Percentiles rank a stretch among this genome's conserved stretches.
phyloP scores from a whole-genome alignment of 257 asterid genomes.

The Haberlea rhodopensis region DNA sequence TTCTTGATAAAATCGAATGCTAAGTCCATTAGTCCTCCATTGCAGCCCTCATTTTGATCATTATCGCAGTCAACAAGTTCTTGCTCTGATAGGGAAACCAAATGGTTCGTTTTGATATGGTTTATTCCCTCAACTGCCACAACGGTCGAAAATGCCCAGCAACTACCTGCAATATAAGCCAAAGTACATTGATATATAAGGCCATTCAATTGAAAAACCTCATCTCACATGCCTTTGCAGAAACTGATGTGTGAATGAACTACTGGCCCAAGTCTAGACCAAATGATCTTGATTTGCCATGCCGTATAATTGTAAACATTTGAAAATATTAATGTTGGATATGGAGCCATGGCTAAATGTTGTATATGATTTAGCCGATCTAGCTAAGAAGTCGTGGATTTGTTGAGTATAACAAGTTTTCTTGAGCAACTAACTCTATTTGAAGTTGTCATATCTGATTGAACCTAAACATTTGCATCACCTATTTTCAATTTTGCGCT shows the following conservation, averaged over 20 bases:
- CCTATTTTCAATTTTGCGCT: too few relatives aligned
- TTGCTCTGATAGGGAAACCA: slow-evolving; percentile 82
- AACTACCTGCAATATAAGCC: slow-evolving; percentile 53
- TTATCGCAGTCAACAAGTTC: slow-evolving; percentile 85
- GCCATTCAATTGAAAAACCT: neutral
- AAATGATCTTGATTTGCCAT: too few relatives aligned
- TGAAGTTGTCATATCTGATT: neutral
- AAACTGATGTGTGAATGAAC: too few relatives aligned
- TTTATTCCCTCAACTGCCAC: slow-evolving; percentile 89
- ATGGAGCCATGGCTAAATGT: too few relatives aligned
- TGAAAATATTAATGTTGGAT: too few relatives aligned
- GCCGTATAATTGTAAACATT: too few relatives aligned
- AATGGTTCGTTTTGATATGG: slow-evolving; percentile 52
- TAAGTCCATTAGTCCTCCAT: slow-evolving; percentile 82
- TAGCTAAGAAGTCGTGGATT: too few relatives aligned
- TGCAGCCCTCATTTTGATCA: slow-evolving; percentile 62
- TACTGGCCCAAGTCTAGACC: too few relatives aligned
- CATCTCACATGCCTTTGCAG: too few relatives aligned
- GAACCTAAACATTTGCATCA: neutral
- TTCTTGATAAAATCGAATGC: slow-evolving; percentile 68
- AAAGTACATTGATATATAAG: neutral
- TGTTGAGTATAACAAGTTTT: neutral
- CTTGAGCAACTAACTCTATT: neutral
- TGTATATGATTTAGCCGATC: too few relatives aligned
- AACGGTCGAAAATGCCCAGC: slow-evolving; percentile 94